Evolutionary conservation across 139 green algal genomes (phyloP).

Genomic region (Pleodorina starrii): DNA sequence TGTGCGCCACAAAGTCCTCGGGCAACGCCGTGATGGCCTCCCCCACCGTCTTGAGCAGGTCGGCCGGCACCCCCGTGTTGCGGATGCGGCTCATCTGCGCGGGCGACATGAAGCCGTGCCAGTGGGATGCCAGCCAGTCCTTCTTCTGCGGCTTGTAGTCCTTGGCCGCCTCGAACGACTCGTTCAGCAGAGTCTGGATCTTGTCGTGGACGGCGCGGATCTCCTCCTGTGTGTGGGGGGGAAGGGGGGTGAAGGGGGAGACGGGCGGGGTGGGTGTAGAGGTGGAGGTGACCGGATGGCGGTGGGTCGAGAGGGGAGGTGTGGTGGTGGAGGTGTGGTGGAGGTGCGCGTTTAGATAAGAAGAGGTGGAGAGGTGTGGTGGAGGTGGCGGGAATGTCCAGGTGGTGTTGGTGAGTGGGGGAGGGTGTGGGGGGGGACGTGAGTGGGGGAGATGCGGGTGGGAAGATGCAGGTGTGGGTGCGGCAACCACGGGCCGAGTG

Average conservation of each 20-base stretch:
- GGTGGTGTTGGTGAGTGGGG: too few relatives aligned
- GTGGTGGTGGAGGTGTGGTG: too few relatives aligned
- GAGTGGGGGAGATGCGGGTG: too few relatives aligned
- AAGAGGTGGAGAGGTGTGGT: too few relatives aligned
- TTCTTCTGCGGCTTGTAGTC: conserved; percentile 83
- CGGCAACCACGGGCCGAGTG: too few relatives aligned
- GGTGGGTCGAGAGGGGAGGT: too few relatives aligned
- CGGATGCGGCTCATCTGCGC: conserved; percentile 91
- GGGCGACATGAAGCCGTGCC: conserved; percentile 94
- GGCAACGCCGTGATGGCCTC: conserved; percentile 89
- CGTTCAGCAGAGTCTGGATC: conserved; percentile 81
- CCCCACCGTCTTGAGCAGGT: conserved; percentile 83
- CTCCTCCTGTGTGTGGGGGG: conserved; percentile 70
- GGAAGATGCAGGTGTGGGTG: too few relatives aligned
- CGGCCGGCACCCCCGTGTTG: conserved; percentile 87
- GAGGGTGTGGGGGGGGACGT: too few relatives aligned
- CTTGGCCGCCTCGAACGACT: conserved; percentile 88
- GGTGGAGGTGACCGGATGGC: background rate
- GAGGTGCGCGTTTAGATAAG: too few relatives aligned
- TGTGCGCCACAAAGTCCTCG: conserved; percentile 87
- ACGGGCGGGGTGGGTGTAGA: background rate
- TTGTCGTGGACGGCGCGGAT: conserved; percentile 76
- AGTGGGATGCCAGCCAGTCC: conserved; percentile 94
- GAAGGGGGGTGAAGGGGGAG: too few relatives aligned
- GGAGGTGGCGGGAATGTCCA: too few relatives aligned